A percentile compares a stretch with the other conserved stretches of the same genome.
phyloP scores from a whole-genome alignment of 345 rosid genomes.

The Populus simonii region DNA sequence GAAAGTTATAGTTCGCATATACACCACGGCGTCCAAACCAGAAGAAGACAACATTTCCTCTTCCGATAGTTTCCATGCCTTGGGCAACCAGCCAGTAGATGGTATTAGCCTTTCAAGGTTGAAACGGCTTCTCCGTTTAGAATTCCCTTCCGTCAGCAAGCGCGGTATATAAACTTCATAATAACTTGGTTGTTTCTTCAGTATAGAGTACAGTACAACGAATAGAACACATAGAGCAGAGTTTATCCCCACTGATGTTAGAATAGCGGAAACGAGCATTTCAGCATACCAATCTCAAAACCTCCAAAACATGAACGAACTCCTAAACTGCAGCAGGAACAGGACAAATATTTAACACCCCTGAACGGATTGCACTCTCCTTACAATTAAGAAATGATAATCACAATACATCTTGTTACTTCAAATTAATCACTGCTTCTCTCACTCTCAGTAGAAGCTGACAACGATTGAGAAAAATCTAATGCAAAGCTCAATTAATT shows the following conservation, averaged over 20 bases:
- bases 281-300: conserved; percentile 15
- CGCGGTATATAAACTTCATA: conserved; percentile 79
- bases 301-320: conserved; percentile 13
- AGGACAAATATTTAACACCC: not conserved
- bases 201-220: conserved; percentile 65
- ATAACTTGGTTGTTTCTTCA: conserved; percentile 72
- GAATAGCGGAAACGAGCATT: conserved; percentile 90
- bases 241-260: conserved; percentile 87
- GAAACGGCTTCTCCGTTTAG: conserved; percentile 50
- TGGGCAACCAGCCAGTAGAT: conserved; percentile 78
- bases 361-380: not conserved
- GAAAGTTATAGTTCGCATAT: conserved; percentile 74
- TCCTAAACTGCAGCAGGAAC: conserved; percentile 20
- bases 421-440: not conserved
- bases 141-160: conserved; percentile 57
- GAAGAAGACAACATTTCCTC: conserved; percentile 55
- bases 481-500: not conserved
- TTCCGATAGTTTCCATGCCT: conserved; percentile 71
- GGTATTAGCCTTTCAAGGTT: conserved; percentile 75
- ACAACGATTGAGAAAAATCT: not conserved
- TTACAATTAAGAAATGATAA: not conserved
- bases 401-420: not conserved
- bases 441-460: not conserved
- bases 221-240: conserved; percentile 68
- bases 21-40: conserved; percentile 86